Evolutionary conservation across 2,329 filamentous ascomycete species (phyloP).

Genomic region (Ophiostoma pallidulum): DNA sequence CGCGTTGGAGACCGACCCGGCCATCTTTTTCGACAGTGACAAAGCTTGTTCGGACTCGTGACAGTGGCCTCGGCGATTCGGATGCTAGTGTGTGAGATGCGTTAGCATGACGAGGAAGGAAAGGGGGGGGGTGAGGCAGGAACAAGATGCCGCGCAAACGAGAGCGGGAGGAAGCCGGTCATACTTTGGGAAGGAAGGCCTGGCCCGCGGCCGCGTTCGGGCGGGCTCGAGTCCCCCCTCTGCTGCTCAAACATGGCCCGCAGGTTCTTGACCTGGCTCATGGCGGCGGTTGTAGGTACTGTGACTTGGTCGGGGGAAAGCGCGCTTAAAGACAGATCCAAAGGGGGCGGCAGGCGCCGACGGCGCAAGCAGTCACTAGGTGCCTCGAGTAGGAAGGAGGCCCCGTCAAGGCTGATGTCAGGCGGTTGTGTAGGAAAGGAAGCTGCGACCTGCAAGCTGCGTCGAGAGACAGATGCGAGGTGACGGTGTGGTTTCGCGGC

Average conservation of each 20-base stretch:
- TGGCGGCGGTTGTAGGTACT: conserved; percentile 31
- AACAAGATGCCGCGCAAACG: conserved; percentile 15
- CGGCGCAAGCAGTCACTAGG: conserved; percentile 5
- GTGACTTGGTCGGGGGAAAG: not conserved
- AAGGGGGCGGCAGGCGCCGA: conserved; percentile 11
- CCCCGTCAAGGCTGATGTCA: not conserved
- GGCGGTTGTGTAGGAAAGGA: not conserved
- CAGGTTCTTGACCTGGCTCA: conserved; percentile 65
- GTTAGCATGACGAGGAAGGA: conserved; percentile 9
- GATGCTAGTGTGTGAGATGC: conserved; percentile 6
- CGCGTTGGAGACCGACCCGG: conserved; percentile 41
- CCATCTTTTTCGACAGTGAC: conserved; percentile 62
- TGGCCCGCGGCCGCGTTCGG: conserved; percentile 62
- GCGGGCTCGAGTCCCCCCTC: conserved; percentile 54
- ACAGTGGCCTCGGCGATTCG: conserved; percentile 55
- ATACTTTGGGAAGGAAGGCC: conserved; percentile 38
- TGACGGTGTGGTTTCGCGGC: no score
- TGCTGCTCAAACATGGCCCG: conserved; percentile 73
- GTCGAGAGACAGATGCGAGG: no score
- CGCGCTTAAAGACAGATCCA: not conserved
- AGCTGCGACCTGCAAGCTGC: not conserved
- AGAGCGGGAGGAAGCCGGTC: conserved; percentile 15
- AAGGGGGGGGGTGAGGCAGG: conserved; percentile 20
- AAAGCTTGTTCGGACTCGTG: conserved; percentile 67
- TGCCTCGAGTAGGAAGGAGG: conserved; percentile 1